These are phyloP conservation scores for Vanilla planifolia DNA, from an alignment of 106 monocot genomes.

Conservation along the genomic window DNA sequence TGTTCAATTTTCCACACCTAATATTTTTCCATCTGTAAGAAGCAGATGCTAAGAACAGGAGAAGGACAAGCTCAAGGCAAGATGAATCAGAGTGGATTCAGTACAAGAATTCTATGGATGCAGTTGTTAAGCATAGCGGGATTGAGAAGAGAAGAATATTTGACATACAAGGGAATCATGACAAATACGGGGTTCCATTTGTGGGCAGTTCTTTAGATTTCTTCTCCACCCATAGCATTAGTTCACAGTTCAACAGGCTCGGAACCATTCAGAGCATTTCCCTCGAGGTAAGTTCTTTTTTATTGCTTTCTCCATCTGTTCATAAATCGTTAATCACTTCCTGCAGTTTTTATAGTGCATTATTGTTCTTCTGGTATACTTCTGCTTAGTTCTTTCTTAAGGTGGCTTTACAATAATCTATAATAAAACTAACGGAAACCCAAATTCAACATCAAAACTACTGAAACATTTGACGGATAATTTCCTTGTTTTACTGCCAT, in stretches of 20 bases:
- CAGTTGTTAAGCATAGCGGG: conserved; percentile 33
- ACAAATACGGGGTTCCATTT: conserved; percentile 90
- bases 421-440: too few relatives aligned
- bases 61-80: conserved; percentile 64
- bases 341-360: too few relatives aligned
- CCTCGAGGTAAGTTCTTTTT: conserved; percentile 56
- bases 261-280: conserved; percentile 59
- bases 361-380: too few relatives aligned
- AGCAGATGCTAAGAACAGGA: conserved; percentile 76
- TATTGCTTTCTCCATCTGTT: too few relatives aligned
- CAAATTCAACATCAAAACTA: too few relatives aligned
- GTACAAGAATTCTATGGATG: conserved; percentile 52
- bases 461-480: too few relatives aligned
- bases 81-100: conserved; percentile 80
- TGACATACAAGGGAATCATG: conserved; percentile 91
- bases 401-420: too few relatives aligned
- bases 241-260: conserved; percentile 53
- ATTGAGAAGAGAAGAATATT: conserved; percentile 63
- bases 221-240: conserved; percentile 69
- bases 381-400: too few relatives aligned
- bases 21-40: neutral
- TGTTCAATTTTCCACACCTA: too few relatives aligned
- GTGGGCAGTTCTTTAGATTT: conserved; percentile 59
- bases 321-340: too few relatives aligned
- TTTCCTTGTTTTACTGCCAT: too few relatives aligned